A percentile compares a stretch with the other conserved stretches of the same genome.
phyloP scores from a whole-genome alignment of 352 stramenopile species.

The Pythium rishiriense region DNA sequence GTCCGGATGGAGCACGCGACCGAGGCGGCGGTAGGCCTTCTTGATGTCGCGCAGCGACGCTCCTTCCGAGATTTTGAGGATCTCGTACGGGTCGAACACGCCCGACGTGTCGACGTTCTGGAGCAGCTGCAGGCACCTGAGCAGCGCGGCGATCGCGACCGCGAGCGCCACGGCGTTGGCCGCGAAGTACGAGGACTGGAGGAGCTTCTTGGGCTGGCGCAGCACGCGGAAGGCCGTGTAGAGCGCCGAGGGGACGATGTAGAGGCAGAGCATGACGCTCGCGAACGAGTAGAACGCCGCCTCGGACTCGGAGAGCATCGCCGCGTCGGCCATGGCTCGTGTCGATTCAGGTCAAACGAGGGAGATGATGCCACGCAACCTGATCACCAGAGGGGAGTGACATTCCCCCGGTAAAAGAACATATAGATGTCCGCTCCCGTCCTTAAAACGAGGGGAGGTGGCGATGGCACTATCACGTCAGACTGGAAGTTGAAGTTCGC shows the following conservation, averaged over 20 bases:
- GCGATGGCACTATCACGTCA: not conserved
- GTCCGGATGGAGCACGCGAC: constrained; percentile 73
- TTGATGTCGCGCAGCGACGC: constrained; percentile 63
- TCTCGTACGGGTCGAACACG: constrained; percentile 87
- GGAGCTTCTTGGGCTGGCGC: constrained; percentile 44
- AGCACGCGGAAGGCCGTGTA: constrained; percentile 57
- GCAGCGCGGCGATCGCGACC: constrained; percentile 42
- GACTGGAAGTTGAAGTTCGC: constrained; percentile 16
- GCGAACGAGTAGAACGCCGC: constrained; percentile 82
- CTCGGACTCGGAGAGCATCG: constrained; percentile 64
- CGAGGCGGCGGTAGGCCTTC: constrained; percentile 71
- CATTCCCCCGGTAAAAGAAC: constrained; percentile 8
- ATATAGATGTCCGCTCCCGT: not conserved
- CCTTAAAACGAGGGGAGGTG: not conserved
- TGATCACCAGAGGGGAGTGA: not conserved
- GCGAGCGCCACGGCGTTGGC: constrained; percentile 54
- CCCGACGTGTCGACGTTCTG: constrained; percentile 75
- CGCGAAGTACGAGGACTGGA: constrained; percentile 43
- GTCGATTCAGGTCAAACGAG: not conserved
- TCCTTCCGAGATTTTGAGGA: constrained; percentile 64
- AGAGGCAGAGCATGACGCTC: constrained; percentile 80
- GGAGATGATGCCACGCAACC: constrained; percentile 19
- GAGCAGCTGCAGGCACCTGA: constrained; percentile 55
- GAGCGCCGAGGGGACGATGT: constrained; percentile 60
- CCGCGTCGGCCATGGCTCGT: constrained; percentile 14